Evolutionary conservation across 2,329 filamentous ascomycete genomes (phyloP), one percentile per base, ranked within the genome.

Genomic region (Xylariaceae sp.): DNA sequence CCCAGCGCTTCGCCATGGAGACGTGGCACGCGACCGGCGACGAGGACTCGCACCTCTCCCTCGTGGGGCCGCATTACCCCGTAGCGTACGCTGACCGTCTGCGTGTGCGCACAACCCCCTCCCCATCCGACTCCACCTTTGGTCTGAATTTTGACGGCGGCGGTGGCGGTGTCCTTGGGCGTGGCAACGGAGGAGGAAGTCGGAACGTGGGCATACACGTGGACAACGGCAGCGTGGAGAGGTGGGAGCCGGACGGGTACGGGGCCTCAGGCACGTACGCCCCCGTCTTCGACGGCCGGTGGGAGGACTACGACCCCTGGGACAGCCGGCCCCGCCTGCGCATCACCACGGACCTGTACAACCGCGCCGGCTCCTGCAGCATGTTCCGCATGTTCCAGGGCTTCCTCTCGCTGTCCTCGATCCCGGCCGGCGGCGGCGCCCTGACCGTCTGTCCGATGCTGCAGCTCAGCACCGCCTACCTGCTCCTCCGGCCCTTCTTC

Each of bases 361-460:
- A 86, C 37, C 85, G 88, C 2, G 74, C 87, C 0, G 88, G 88
- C 0, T 79, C 84, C 1, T 94, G 88, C 63, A 83, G 74, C 41
- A 87, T 88, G 69, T 88, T 94, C 63, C 75, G 89, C 16, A 84
- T 88, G 73, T 90, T 86, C 61, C 89, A 95, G 63, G 88, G 87
- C n/a, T 95, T 88, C 88, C 64, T 95, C 38, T 75, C 75, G 38
- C 81, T 95, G 69, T 87, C 81, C 34, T 64, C 69, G n/a, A 81
- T 78, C 1, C 77, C 73, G 0, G 85, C 87, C 0, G 71, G 73
- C 5, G 78, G 89, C 64, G 88, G 88, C 1, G 89, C 88, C 0
- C 63, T 95, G 37, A 71, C 84, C 23, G 83, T 94, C 1, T 89
- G 88, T 53, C 89, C 89, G 1, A 70, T 94, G 46, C 65, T 92